phyloP scores from a whole-genome alignment of 1,284 basidiomycete genomes.

The Chalciporus sp. region DNA sequence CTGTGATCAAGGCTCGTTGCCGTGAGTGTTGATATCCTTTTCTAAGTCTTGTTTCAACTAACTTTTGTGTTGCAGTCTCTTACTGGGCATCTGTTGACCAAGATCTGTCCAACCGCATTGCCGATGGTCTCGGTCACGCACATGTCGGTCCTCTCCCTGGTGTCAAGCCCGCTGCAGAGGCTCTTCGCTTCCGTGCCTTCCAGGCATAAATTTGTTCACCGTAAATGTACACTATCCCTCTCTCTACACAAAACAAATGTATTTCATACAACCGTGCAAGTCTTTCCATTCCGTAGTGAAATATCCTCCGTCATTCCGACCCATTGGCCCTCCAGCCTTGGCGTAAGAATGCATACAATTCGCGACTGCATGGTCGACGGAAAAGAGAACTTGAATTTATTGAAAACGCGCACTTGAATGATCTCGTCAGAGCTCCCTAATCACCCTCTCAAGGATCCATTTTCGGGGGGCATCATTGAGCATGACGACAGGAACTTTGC shows the following conservation, averaged over 20 bases:
- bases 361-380: too few relatives aligned
- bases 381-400: too few relatives aligned
- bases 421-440: too few relatives aligned
- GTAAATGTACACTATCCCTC: background rate
- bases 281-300: too few relatives aligned
- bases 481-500: too few relatives aligned
- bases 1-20: conserved; percentile 68
- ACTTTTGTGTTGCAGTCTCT: conserved; percentile 51
- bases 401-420: too few relatives aligned
- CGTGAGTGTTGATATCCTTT: conserved; percentile 45
- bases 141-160: conserved; percentile 59
- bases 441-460: too few relatives aligned
- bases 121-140: conserved; percentile 66
- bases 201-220: conserved; percentile 5
- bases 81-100: conserved; percentile 82
- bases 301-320: too few relatives aligned
- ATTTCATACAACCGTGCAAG: background rate
- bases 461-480: too few relatives aligned
- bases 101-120: conserved; percentile 71
- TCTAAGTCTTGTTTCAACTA: conserved; percentile 4
- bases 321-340: too few relatives aligned
- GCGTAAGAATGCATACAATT: too few relatives aligned
- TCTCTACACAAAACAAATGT: background rate
- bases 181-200: conserved; percentile 50
- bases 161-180: conserved; percentile 60